Base-by-base conservation (phyloP, 176 grass and related monocot species). In the Avena eriantha region DNA sequence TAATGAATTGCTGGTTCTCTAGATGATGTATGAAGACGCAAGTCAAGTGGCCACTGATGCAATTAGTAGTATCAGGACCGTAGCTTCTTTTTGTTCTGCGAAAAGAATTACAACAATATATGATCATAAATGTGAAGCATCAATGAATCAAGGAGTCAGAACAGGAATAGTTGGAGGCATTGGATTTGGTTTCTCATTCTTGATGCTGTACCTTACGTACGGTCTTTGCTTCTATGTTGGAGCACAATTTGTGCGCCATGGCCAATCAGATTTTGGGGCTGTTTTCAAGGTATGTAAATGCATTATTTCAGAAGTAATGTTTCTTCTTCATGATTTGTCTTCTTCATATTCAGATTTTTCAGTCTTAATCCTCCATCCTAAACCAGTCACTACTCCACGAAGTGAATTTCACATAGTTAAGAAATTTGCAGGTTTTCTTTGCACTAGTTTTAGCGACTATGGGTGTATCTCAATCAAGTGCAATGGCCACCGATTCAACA, bases 11-110 rank as follows among this genome's bases (percentile, higher is more conserved):
- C 8, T 85, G 17, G 59, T 82, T 73, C 58, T 83, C 54, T 65
- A 97, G 94, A 85, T 79, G 41, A 81, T 92, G 86, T 94, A 94
- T 71, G 94, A 97, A 88, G 94, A 97, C 70, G 94, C 94, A 64
- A 92, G 92, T 72, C 94, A 97, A 79, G 90, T 97, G 49, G 94
- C 94, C 77, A 97, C 86, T 24, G 94, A 94, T 71, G 90, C 94
- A 71, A 81, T 97, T 12, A 56, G 94, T 66, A 90, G 92, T 68
- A 97, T 97, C 59, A 91, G 88, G 69, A 97, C 94, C 8, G 92
- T 97, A 45, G 94, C 92, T 84, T 94, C 94, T 9, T 97, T 97
- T 75, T 89, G 86, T 84, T 81, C 86, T 4, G 92, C 92, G 53
- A 84, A 97, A 84, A 89, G 86, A 77, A 57, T 97, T 58, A 87